Percentiles rank a stretch among this genome's conserved stretches.
phyloP scores from a whole-genome alignment of 2,329 filamentous ascomycete genomes.

The Monilinia vaccinii-corymbosi region DNA sequence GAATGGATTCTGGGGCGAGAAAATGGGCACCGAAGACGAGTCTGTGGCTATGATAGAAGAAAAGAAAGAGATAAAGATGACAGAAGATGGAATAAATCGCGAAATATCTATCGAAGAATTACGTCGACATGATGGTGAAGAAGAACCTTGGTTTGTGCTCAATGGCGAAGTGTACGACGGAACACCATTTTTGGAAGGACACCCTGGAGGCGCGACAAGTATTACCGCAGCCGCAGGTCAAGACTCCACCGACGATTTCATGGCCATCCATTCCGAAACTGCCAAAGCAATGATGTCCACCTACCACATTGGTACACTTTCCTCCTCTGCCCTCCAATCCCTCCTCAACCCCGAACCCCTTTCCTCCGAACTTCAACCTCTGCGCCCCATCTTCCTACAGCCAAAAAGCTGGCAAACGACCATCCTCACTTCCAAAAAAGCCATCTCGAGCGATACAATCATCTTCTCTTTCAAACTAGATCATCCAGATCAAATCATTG shows the following conservation, averaged over 20 bases:
- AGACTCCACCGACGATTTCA: constrained; percentile 80
- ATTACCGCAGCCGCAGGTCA: constrained; percentile 75
- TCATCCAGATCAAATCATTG: constrained; percentile 58
- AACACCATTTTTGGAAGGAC: constrained; percentile 66
- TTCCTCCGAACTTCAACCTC: constrained; percentile 32
- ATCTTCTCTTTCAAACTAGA: constrained; percentile 77
- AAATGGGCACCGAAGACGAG: constrained; percentile 42
- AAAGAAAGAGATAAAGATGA: constrained; percentile 66
- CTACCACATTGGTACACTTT: constrained; percentile 77
- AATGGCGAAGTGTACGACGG: constrained; percentile 86
- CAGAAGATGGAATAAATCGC: constrained; percentile 53
- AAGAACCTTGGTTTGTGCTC: constrained; percentile 77
- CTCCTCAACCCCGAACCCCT: constrained; percentile 29
- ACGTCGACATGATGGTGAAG: constrained; percentile 53
- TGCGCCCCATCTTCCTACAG: constrained; percentile 59
- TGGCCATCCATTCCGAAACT: constrained; percentile 89
- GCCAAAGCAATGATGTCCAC: constrained; percentile 82
- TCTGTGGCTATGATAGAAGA: constrained; percentile 39
- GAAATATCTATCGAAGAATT: constrained; percentile 64
- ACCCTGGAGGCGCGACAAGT: constrained; percentile 79
- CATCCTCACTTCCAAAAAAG: constrained; percentile 56
- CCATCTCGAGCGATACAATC: constrained; percentile 66
- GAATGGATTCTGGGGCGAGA: constrained; percentile 82
- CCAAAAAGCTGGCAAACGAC: constrained; percentile 65
- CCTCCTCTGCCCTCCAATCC: constrained; percentile 42